phyloP scores from a whole-genome alignment of 192 early-diverging fungal genomes.

The Phlyctochytrium bullatum region DNA sequence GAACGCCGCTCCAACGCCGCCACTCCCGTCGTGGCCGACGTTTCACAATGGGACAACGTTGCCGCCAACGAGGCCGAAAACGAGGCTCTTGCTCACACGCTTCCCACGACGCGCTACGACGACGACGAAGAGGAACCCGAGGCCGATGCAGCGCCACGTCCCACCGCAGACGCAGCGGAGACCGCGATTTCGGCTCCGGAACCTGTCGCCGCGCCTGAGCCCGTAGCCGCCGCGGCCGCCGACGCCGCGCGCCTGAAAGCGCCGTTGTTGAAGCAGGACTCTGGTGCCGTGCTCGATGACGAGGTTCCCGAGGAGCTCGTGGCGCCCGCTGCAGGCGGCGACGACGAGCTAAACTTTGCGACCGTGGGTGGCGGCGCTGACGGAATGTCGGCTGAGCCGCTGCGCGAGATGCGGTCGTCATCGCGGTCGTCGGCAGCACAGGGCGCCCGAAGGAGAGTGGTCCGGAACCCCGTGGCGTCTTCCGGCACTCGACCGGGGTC shows the following conservation, averaged over 20 bases:
- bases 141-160: no score
- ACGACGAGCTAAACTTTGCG: background rate
- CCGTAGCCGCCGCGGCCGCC: no score
- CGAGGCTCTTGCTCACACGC: background rate
- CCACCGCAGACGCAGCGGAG: background rate
- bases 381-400: conserved; percentile 10
- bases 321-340: conserved; percentile 15
- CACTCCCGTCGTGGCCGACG: conserved; percentile 29
- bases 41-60: conserved; percentile 21
- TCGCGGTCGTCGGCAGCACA: background rate
- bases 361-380: background rate
- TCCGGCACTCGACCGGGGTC: no score
- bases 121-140: background rate
- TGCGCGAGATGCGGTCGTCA: conserved; percentile 20
- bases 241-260: no score
- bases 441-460: background rate
- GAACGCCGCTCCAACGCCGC: conserved; percentile 28
- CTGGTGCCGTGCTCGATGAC: conserved; percentile 1
- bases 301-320: conserved; percentile 29
- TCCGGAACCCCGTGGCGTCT: background rate
- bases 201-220: background rate
- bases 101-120: background rate
- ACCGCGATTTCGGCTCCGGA: background rate
- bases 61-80: conserved; percentile 23
- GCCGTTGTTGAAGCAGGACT: no score